These are phyloP conservation scores for Fusarium sterilihyphosum DNA, from an alignment of 2,329 filamentous ascomycete genomes.

Conservation along the genomic window DNA sequence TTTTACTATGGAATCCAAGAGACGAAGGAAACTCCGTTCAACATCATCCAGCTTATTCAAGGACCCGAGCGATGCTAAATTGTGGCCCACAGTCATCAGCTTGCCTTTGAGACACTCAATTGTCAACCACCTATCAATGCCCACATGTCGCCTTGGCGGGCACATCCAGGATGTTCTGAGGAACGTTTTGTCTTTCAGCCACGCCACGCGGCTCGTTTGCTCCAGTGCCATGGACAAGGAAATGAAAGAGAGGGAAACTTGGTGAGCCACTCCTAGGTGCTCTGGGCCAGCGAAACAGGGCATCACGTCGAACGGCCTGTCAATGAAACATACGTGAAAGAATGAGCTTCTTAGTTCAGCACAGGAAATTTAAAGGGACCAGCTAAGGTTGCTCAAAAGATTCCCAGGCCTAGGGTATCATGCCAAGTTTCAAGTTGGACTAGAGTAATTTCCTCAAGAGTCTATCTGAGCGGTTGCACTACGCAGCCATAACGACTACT, in stretches of 20 bases:
- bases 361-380: not conserved
- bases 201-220: conserved; percentile 21
- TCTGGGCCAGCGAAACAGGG: not conserved
- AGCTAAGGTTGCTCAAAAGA: not conserved
- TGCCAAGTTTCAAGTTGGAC: conserved; percentile 31
- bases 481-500: not conserved
- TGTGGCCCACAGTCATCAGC: not conserved
- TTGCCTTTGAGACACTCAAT: conserved; percentile 9
- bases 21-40: conserved; percentile 29
- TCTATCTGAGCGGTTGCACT: not conserved
- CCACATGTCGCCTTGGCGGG: not conserved
- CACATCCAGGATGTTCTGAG: not conserved
- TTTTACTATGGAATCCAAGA: conserved; percentile 12
- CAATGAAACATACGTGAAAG: not conserved
- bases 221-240: conserved; percentile 19
- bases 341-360: not conserved
- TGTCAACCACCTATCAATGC: not conserved
- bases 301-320: not conserved
- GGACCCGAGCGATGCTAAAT: not conserved
- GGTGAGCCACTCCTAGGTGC: not conserved
- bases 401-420: conserved; percentile 3
- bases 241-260: conserved; percentile 22
- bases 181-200: conserved; percentile 22
- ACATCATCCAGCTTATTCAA: conserved; percentile 11
- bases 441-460: conserved; percentile 24